These are phyloP conservation scores for Parasarocladium wereldwijsianum DNA, from an alignment of 2,329 filamentous ascomycete species.

Conservation along the genomic window DNA sequence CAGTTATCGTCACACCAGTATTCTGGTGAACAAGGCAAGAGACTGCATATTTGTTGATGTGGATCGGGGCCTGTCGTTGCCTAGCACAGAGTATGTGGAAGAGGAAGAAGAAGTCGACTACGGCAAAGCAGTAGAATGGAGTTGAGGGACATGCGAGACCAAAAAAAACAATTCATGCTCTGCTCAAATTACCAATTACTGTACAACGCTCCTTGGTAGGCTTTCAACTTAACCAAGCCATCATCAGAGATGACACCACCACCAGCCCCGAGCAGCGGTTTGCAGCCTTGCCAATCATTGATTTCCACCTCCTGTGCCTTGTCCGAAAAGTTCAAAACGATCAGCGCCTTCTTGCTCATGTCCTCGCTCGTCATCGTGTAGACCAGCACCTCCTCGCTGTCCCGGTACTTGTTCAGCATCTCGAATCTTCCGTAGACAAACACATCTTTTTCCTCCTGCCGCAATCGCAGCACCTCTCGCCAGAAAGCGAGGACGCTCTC, in stretches of 20 bases:
- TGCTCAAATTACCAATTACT: background rate
- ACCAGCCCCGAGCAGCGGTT: background rate
- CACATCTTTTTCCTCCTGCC: slow-evolving; percentile 8
- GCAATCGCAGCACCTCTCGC: slow-evolving; percentile 7
- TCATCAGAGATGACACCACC: background rate
- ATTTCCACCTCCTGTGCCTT: background rate
- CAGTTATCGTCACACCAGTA: slow-evolving; percentile 5
- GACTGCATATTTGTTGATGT: slow-evolving; percentile 3
- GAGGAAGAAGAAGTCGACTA: background rate
- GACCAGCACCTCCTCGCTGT: slow-evolving; percentile 4
- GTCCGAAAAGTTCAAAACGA: slow-evolving; percentile 1
- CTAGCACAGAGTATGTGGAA: background rate
- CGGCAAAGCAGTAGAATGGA: too few species aligned
- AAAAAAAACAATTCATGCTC: too few species aligned
- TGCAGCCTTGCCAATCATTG: background rate
- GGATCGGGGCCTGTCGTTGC: slow-evolving; percentile 2
- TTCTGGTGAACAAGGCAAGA: slow-evolving; percentile 7
- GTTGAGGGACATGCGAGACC: too few species aligned
- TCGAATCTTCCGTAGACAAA: slow-evolving; percentile 11
- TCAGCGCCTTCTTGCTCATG: slow-evolving; percentile 3
- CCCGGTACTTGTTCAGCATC: slow-evolving; percentile 7
- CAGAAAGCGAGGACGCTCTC: slow-evolving; percentile 10
- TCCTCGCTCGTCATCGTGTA: slow-evolving; percentile 2
- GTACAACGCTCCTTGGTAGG: background rate
- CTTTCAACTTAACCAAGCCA: background rate